phyloP scores from a whole-genome alignment of 352 stramenopile genomes.

The Globisporangium nagaii region DNA sequence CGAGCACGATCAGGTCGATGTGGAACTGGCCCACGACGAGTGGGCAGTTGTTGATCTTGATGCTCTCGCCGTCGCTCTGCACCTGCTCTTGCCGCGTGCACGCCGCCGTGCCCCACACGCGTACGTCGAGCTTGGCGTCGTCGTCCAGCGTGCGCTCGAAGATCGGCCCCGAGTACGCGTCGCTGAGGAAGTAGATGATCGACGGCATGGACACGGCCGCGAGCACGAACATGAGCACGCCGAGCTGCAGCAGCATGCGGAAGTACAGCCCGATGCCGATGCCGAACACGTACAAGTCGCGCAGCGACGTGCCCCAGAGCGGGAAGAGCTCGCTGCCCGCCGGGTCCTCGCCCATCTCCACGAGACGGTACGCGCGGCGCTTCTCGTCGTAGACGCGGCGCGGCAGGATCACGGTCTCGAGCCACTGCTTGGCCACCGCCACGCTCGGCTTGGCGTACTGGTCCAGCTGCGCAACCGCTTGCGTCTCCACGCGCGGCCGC shows the following conservation, averaged over 20 bases:
- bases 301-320: slow-evolving; percentile 51
- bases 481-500: slow-evolving; percentile 1
- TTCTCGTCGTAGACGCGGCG: slow-evolving; percentile 39
- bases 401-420: slow-evolving; percentile 50
- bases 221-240: slow-evolving; percentile 45
- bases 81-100: slow-evolving; percentile 35
- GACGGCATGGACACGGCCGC: slow-evolving; percentile 50
- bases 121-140: slow-evolving; percentile 32
- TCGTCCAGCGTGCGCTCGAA: slow-evolving; percentile 18
- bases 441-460: slow-evolving; percentile 36
- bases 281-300: slow-evolving; percentile 61
- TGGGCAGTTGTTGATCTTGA: slow-evolving; percentile 42
- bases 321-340: slow-evolving; percentile 50
- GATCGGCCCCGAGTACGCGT: slow-evolving; percentile 49
- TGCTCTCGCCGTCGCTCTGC: slow-evolving; percentile 8
- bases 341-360: slow-evolving; percentile 65
- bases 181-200: slow-evolving; percentile 61
- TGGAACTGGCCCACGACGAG: slow-evolving; percentile 45
- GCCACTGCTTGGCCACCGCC: slow-evolving; percentile 39
- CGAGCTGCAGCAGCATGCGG: slow-evolving; percentile 58
- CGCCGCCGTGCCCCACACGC: slow-evolving; percentile 49
- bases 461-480: slow-evolving; percentile 16
- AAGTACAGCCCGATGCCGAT: slow-evolving; percentile 80
- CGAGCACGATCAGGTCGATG: slow-evolving; percentile 51
- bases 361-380: slow-evolving; percentile 33